Base-by-base conservation (phyloP, 2,329 filamentous ascomycete species). In the Aspergillus japonicus region DNA sequence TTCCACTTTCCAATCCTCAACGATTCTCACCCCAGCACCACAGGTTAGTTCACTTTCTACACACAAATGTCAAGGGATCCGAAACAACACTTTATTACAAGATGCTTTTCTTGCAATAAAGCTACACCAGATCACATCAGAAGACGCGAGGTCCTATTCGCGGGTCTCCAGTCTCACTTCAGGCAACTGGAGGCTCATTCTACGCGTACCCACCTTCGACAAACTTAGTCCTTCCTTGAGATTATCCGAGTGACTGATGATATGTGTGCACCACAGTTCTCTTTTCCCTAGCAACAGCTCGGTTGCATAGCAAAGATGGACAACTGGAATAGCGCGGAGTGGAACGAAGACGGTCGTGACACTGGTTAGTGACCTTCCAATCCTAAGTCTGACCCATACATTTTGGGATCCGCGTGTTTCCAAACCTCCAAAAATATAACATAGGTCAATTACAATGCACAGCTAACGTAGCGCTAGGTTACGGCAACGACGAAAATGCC, bases 401-500 rank as follows among this genome's bases (percentile, higher is more conserved):
- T 5, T 14, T 19, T 14, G 16, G 16, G n/a, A 8, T 8, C 6
- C 2, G 1, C 39, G 14, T 8, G 39, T 19, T 23, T 23, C 23
- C 23, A 23, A 23, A 23, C 23, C 23, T 23, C 23, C 23, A 23
- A 23, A 23, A 3, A 23, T 23, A 23, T 23, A 23, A 23, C 23
- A 23, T 2, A 23, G 39, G 1, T n/a, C n/a, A 16, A 6, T 29
- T 10, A 8, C 16, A 19, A 19, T 0, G 19, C 5, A 5, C 39
- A 4, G 35, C 23, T 51, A 19, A 60, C 6, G 1, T n/a, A 14
- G 12, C 5, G 1, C 42, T 47, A 62, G 64, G 42, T 7, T 60
- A 59, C 4, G 42, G 58, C 6, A 63, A 53, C 11, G 61, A 68
- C 31, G 66, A 68, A 42, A 65, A 67, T 39, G 19, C 48, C 48